phyloP scores from a whole-genome alignment of 2,329 filamentous ascomycete genomes.

The Neofusicoccum sp. region DNA sequence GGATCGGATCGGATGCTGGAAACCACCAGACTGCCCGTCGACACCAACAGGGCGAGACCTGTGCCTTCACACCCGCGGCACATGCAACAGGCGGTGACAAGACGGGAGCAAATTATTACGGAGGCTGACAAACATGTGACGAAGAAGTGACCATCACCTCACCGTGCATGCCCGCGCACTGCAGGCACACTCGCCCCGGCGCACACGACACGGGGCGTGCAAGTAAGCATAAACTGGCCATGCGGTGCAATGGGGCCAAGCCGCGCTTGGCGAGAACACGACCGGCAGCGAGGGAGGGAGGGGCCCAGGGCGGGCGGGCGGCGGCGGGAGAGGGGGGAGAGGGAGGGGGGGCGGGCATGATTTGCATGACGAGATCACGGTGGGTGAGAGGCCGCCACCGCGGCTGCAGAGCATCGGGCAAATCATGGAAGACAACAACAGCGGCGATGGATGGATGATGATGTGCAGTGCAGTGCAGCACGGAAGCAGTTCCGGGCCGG shows the following conservation, averaged over 20 bases:
- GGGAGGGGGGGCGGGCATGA: not conserved
- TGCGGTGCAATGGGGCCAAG: not conserved
- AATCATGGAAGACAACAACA: not conserved
- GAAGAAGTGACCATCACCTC: not conserved
- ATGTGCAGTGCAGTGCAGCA: too few species aligned
- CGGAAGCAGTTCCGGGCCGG: too few species aligned
- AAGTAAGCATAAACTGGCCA: conserved; percentile 10
- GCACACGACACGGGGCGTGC: not conserved
- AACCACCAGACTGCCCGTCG: not conserved
- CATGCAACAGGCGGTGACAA: not conserved
- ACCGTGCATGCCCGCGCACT: not conserved
- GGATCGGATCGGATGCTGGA: not conserved
- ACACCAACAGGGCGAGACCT: not conserved
- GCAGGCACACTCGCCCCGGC: not conserved
- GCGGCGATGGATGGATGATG: too few species aligned
- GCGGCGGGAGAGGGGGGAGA: not conserved
- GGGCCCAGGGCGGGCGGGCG: not conserved
- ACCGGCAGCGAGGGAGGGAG: not conserved
- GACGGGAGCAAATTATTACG: not conserved
- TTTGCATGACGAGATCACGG: not conserved
- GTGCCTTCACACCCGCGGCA: not conserved
- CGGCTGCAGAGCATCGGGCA: conserved; percentile 4
- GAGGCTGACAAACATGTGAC: not conserved
- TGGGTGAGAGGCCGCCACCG: not conserved
- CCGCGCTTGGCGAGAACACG: not conserved